Evolutionary conservation across 2,329 filamentous ascomycete genomes (phyloP).

Genomic region (Fusarium equiseti): DNA sequence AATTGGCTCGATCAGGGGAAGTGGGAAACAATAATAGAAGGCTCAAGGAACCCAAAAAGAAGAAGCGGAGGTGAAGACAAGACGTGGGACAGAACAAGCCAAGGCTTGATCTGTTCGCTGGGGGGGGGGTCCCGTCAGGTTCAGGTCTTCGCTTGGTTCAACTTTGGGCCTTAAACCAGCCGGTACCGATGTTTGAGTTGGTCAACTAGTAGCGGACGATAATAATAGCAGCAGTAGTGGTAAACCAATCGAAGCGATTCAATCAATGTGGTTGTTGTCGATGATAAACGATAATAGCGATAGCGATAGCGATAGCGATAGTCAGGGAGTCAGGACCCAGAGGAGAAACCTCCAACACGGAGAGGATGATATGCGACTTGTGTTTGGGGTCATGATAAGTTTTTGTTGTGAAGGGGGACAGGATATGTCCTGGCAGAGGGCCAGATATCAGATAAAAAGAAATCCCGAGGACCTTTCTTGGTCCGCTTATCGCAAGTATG

Average conservation of each 20-base stretch:
- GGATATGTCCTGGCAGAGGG: constrained; percentile 29
- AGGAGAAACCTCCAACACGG: constrained; percentile 57
- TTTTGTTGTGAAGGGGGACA: constrained; percentile 33
- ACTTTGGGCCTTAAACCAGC: constrained; percentile 26
- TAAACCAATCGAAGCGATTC: background rate
- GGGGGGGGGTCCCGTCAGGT: constrained; percentile 16
- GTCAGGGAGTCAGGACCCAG: constrained; percentile 56
- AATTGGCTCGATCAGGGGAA: constrained; percentile 8
- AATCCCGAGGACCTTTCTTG: constrained; percentile 19
- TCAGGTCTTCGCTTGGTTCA: constrained; percentile 31
- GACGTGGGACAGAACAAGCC: constrained; percentile 13
- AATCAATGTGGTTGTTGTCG: background rate
- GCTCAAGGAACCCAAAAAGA: constrained; percentile 32
- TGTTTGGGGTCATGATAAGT: constrained; percentile 57
- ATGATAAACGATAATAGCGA: background rate
- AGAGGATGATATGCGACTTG: constrained; percentile 54
- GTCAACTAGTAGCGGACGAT: constrained; percentile 9
- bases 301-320: constrained; percentile 28
- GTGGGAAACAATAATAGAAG: constrained; percentile 31
- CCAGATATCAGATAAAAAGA: constrained; percentile 33
- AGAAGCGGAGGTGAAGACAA: constrained; percentile 28
- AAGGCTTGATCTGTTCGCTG: constrained; percentile 19
- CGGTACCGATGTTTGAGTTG: constrained; percentile 26
- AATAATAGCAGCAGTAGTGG: constrained; percentile 11
- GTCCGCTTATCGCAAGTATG: constrained; percentile 35